Evolutionary conservation across 2,329 filamentous ascomycete species (phyloP).

Genomic region (Coleophoma crateriformis): DNA sequence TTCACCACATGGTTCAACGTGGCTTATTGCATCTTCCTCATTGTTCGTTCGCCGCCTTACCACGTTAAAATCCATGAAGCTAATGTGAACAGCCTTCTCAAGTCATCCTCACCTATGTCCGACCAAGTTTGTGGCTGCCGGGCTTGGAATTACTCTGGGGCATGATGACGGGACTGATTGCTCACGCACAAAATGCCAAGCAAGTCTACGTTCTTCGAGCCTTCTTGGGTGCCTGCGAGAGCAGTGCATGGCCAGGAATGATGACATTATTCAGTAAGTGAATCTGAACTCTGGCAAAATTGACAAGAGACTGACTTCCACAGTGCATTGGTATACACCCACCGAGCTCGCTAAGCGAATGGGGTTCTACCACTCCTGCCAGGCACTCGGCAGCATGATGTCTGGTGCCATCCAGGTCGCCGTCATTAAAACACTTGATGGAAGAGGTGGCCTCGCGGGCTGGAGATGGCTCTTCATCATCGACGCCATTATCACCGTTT

Average conservation of each 20-base stretch:
- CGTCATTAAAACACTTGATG: constrained; percentile 24
- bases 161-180: background rate
- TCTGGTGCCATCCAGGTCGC: constrained; percentile 16
- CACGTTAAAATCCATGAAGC: too few species aligned
- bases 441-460: constrained; percentile 13
- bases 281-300: background rate
- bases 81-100: constrained; percentile 23
- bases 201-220: constrained; percentile 15
- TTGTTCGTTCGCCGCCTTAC: constrained; percentile 6
- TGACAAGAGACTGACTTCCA: constrained; percentile 13
- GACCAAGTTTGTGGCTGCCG: constrained; percentile 27
- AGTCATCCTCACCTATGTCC: constrained; percentile 30
- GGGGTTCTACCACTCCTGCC: constrained; percentile 11
- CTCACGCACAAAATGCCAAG: background rate
- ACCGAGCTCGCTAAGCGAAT: constrained; percentile 17
- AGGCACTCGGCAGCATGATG: constrained; percentile 13
- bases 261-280: constrained; percentile 34
- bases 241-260: constrained; percentile 34
- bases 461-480: constrained; percentile 39
- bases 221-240: constrained; percentile 15
- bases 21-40: constrained; percentile 32
- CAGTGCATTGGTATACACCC: constrained; percentile 24
- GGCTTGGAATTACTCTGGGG: constrained; percentile 9
- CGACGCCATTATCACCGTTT: constrained; percentile 28
- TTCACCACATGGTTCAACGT: constrained; percentile 33